phyloP scores from a whole-genome alignment of 108 stramenopile genomes.

The Skeletonema tropicum region DNA sequence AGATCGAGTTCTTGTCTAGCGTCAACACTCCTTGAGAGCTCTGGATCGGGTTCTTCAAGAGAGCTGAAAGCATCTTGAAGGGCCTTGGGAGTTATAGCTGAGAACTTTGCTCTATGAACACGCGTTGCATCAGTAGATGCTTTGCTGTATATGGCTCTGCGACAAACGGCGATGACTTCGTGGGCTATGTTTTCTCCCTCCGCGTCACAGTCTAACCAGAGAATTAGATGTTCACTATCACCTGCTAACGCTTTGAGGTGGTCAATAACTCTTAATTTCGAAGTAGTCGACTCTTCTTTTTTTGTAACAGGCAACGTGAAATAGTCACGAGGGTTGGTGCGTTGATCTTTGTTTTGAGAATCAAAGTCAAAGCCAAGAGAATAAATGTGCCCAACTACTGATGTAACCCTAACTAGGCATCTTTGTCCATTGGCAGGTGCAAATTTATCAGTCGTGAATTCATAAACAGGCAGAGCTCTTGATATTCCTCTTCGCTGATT shows the following conservation, averaged over 20 bases:
- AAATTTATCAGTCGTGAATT: slow-evolving; percentile 27
- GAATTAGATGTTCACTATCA: slow-evolving; percentile 40
- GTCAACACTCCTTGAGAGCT: slow-evolving; percentile 67
- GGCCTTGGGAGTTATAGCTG: slow-evolving; percentile 67
- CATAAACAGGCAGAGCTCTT: slow-evolving; percentile 35
- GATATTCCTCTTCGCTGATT: slow-evolving; percentile 35
- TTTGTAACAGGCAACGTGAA: slow-evolving; percentile 43
- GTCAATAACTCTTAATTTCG: slow-evolving; percentile 39
- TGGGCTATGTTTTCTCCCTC: slow-evolving; percentile 79
- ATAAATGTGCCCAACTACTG: slow-evolving; percentile 69
- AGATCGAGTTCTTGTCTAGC: slow-evolving; percentile 82
- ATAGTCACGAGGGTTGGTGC: slow-evolving; percentile 55
- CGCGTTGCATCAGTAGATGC: slow-evolving; percentile 10
- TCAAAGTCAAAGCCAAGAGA: slow-evolving; percentile 70
- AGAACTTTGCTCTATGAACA: slow-evolving; percentile 72
- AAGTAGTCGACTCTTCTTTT: slow-evolving; percentile 27
- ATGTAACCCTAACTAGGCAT: slow-evolving; percentile 54
- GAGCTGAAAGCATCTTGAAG: slow-evolving; percentile 52
- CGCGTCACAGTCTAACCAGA: slow-evolving; percentile 68
- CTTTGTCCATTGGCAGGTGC: slow-evolving; percentile 8
- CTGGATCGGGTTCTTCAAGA: slow-evolving; percentile 56
- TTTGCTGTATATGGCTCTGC: slow-evolving; percentile 17
- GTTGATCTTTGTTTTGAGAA: slow-evolving; percentile 45
- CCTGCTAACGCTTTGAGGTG: slow-evolving; percentile 49
- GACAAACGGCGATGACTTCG: slow-evolving; percentile 56